A percentile compares a stretch with the other conserved stretches of the same genome.
Evolutionary conservation across 1,139 yeast genomes (phyloP).

Genomic region (Tardiomyces blankii): DNA sequence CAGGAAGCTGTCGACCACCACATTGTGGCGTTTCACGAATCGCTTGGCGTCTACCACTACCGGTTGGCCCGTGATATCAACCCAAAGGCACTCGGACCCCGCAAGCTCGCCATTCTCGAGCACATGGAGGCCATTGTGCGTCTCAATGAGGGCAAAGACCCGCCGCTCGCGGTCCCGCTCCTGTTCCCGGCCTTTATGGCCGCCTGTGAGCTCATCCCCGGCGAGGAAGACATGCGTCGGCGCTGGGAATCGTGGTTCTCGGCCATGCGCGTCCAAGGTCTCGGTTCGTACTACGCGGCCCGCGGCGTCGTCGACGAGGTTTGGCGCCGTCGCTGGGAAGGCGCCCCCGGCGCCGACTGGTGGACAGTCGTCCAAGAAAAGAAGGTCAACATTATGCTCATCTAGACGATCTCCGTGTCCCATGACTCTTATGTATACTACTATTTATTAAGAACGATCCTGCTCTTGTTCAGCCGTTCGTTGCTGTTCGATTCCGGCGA

Average conservation of each 20-base stretch:
- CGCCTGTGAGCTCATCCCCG: constrained; percentile 61
- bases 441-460: too few relatives aligned
- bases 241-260: constrained; percentile 76
- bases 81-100: constrained; percentile 43
- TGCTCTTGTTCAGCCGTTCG: too few relatives aligned
- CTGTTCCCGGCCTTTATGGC: constrained; percentile 89
- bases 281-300: constrained; percentile 83
- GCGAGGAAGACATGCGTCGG: constrained; percentile 41
- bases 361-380: constrained; percentile 44
- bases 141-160: constrained; percentile 39
- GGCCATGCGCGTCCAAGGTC: constrained; percentile 58
- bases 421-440: too few relatives aligned
- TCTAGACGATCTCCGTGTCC: too few relatives aligned
- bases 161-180: constrained; percentile 58
- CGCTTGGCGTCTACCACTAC: constrained; percentile 63
- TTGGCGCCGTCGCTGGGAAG: constrained; percentile 56
- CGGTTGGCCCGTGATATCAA: constrained; percentile 49
- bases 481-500: too few relatives aligned
- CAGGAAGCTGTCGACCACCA: constrained; percentile 74
- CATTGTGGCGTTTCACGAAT: constrained; percentile 68
- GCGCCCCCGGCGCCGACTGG: constrained; percentile 68
- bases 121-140: constrained; percentile 56
- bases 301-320: constrained; percentile 77
- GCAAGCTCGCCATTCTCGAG: constrained; percentile 48
- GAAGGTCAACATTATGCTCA: constrained; percentile 1